A percentile compares a stretch with the other conserved stretches of the same genome.
phyloP scores from a whole-genome alignment of 2,329 filamentous ascomycete species.

The Didymella pinodella region DNA sequence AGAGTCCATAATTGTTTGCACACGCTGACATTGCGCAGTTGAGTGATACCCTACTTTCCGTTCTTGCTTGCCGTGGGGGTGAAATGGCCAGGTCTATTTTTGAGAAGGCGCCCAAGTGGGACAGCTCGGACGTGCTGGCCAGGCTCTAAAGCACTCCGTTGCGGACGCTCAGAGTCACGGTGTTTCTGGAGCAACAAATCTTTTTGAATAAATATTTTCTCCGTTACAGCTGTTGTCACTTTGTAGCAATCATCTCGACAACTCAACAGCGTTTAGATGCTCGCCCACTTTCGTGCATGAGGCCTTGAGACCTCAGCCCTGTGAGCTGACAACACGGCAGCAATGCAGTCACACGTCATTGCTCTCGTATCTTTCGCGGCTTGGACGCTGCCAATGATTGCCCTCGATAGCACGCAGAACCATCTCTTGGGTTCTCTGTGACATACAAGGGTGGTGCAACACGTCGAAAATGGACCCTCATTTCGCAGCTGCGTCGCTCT shows the following conservation, averaged over 20 bases:
- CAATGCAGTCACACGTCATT: constrained; percentile 16
- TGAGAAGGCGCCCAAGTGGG: constrained; percentile 48
- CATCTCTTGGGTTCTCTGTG: not conserved
- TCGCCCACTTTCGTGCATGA: constrained; percentile 1
- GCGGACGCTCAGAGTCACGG: constrained; percentile 4
- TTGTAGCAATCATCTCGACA: constrained; percentile 11
- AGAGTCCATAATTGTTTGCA: not conserved
- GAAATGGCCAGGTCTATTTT: constrained; percentile 83
- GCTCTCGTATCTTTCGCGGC: constrained; percentile 5
- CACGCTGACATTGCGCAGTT: constrained; percentile 57
- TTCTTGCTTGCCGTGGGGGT: constrained; percentile 76
- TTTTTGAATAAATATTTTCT: constrained; percentile 1
- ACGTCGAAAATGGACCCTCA: constrained; percentile 13
- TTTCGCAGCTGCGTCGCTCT: constrained; percentile 22
- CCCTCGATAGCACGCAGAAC: not conserved
- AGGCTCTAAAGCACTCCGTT: constrained; percentile 8
- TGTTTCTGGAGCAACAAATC: constrained; percentile 3
- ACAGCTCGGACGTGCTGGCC: constrained; percentile 34
- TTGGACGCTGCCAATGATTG: not conserved
- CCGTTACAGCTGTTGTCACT: constrained; percentile 2
- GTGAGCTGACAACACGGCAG: constrained; percentile 2
- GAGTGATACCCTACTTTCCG: constrained; percentile 82
- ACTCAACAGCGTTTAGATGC: constrained; percentile 7
- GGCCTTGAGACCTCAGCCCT: not conserved
- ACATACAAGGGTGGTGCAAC: constrained; percentile 9